Percentiles rank a stretch among this genome's conserved stretches.
phyloP scores from a whole-genome alignment of 306 rosid species.

The Gillenia trifoliata region DNA sequence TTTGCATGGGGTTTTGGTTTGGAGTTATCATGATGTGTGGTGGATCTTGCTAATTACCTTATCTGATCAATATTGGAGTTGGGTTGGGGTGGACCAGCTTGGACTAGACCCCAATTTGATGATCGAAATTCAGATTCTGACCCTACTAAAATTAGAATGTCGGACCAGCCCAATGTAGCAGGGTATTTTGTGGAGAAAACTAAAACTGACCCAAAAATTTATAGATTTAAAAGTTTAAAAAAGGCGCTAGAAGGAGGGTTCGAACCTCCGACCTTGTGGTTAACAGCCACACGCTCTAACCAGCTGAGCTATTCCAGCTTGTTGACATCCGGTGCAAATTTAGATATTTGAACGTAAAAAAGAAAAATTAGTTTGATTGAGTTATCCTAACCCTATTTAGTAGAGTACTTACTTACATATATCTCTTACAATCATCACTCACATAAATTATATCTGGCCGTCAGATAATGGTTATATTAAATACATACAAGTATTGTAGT shows the following conservation, averaged over 20 bases:
- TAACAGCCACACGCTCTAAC: conserved; percentile 93
- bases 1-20: conserved; percentile 1
- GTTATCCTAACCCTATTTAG: too few species aligned
- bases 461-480: too few species aligned
- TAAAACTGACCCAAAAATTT: too few species aligned
- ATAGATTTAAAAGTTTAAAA: too few species aligned
- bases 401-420: too few species aligned
- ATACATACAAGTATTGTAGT: too few species aligned
- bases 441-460: too few species aligned
- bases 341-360: too few species aligned
- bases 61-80: conserved; percentile 23
- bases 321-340: rapidly evolving
- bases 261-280: conserved; percentile 91
- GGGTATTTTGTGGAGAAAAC: too few species aligned
- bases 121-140: background rate
- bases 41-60: conserved; percentile 40
- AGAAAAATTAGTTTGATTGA: too few species aligned
- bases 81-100: background rate
- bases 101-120: background rate
- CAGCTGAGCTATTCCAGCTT: conserved; percentile 82
- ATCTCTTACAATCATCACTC: too few species aligned
- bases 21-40: conserved; percentile 4
- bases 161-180: background rate
- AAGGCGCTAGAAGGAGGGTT: conserved; percentile 67
- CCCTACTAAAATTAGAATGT: too few species aligned